Evolutionary conservation across 164 flowering plant species (phyloP), one percentile per base, ranked within the genome.

Genomic region (Stephania japonica): DNA sequence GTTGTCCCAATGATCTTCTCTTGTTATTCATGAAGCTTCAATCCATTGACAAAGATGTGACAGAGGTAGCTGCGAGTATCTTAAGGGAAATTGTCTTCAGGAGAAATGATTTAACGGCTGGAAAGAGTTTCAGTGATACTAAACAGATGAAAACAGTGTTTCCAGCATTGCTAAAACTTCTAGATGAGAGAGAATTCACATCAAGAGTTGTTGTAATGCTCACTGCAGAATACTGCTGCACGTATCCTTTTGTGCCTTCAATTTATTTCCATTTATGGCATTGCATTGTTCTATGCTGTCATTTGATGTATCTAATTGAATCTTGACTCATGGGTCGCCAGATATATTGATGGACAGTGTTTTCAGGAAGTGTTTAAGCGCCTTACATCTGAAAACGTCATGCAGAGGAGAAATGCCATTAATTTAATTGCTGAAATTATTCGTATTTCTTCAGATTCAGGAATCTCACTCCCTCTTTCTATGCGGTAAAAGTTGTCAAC

Each of bases 181-280:
- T 93, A 42, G 94, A 91, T 86, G 97, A 88, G 80, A 84, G 84
- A 68, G 94, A 93, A 76, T 81, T 85, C 23, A 71, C 86, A 21
- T 86, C 97, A 43, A 86, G 84, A 86, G 95, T 95, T 75, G 90
- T 86, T 77, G 85, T 83, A 70, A 75, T 76, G 67, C 88, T 90
- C 13, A 72, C 81, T 63, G 93, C 97, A 79, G 97, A 93, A 80
- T 88, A 80, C 76, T 93, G 92, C 79, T 85, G 84, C 64, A 77
- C 81, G 97, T 90, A 90, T 69, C 70, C 64, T 63, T 68, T 25
- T 70, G 53, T 75, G 59, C 43, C 42, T 72, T 65, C 65, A 47
- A 67, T 23, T 23, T 32, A 32, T 49, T 19, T 24, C 42, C 14
- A 69, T 68, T 24, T 56, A 18, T 56, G 10, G 63, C 6, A 19